These are phyloP conservation scores for Dioszegia hungarica DNA, from an alignment of 768 basidiomycete genomes.

Conservation along the genomic window DNA sequence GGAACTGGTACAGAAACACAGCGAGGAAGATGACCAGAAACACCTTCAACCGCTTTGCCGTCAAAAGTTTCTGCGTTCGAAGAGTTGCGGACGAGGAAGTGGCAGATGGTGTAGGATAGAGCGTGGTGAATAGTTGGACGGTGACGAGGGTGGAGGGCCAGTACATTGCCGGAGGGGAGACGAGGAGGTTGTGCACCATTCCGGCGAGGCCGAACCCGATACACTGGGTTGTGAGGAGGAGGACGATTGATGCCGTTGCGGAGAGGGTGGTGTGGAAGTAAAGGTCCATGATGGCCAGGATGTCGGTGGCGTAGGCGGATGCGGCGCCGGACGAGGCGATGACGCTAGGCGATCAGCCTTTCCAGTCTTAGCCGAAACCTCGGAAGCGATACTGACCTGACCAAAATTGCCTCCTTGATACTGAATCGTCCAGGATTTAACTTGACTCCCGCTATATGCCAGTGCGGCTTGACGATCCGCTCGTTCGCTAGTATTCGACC, in stretches of 20 bases:
- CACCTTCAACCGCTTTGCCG: constrained; percentile 22
- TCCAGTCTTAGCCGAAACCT: background rate
- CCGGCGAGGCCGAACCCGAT: constrained; percentile 50
- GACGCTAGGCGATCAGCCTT: constrained; percentile 24
- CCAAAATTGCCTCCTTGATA: constrained; percentile 47
- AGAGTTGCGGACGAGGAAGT: constrained; percentile 16
- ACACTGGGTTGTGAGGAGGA: constrained; percentile 49
- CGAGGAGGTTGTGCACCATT: constrained; percentile 46
- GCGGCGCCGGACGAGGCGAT: constrained; percentile 41
- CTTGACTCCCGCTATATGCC: constrained; percentile 17
- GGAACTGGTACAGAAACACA: constrained; percentile 39
- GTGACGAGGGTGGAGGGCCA: constrained; percentile 47
- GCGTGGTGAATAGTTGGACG: constrained; percentile 48
- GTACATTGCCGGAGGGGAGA: constrained; percentile 45
- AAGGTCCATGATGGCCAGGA: constrained; percentile 49
- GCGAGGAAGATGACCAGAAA: constrained; percentile 32
- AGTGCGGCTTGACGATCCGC: constrained; percentile 8
- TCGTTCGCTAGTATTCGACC: constrained; percentile 42
- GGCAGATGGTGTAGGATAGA: constrained; percentile 32
- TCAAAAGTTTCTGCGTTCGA: constrained; percentile 11
- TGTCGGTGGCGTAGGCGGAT: constrained; percentile 49
- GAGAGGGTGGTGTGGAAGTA: constrained; percentile 45
- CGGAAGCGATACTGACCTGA: constrained; percentile 29
- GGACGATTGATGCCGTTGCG: constrained; percentile 36
- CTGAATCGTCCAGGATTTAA: constrained; percentile 47